A percentile compares a stretch with the other conserved stretches of the same genome.
Evolutionary conservation across 2,329 filamentous ascomycete species (phyloP).

Genomic region (Acrocalymma vagum): DNA sequence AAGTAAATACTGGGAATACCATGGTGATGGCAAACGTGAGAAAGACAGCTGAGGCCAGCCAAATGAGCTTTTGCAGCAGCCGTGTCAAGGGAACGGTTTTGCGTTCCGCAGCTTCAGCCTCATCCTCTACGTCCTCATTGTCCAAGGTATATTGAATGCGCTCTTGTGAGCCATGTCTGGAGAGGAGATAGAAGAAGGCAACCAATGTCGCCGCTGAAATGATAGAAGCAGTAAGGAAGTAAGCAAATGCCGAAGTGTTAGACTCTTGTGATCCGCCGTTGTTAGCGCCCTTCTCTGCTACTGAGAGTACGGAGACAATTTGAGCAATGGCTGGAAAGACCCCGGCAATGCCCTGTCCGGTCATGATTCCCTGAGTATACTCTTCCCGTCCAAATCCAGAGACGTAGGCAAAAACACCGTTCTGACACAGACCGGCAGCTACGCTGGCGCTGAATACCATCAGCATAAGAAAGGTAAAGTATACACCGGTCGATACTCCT

Average conservation of each 20-base stretch:
- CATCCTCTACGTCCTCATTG: slow-evolving; percentile 32
- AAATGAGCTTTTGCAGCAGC: slow-evolving; percentile 80
- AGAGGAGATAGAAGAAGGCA: slow-evolving; percentile 78
- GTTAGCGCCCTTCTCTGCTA: slow-evolving; percentile 57
- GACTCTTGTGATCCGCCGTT: slow-evolving; percentile 47
- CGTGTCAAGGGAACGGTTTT: slow-evolving; percentile 67
- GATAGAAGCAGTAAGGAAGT: slow-evolving; percentile 86
- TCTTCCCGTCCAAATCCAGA: slow-evolving; percentile 83
- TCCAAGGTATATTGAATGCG: slow-evolving; percentile 28
- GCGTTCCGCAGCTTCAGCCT: slow-evolving; percentile 36
- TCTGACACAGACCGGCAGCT: slow-evolving; percentile 87
- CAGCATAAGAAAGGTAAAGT: slow-evolving; percentile 82
- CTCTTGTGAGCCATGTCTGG: slow-evolving; percentile 54
- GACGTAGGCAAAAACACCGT: slow-evolving; percentile 92
- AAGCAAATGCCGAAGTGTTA: slow-evolving; percentile 81
- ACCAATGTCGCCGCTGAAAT: slow-evolving; percentile 76
- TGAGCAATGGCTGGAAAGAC: slow-evolving; percentile 89
- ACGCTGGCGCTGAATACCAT: slow-evolving; percentile 83
- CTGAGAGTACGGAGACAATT: slow-evolving; percentile 79
- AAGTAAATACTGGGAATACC: slow-evolving; percentile 93
- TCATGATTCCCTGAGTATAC: slow-evolving; percentile 97
- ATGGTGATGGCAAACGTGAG: slow-evolving; percentile 86
- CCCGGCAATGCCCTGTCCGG: slow-evolving; percentile 89
- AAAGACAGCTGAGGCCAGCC: slow-evolving; percentile 79
- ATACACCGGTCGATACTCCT: slow-evolving; percentile 67